Base-by-base conservation (phyloP, 495 filamentous ascomycete species). In the Darksidea phi region DNA sequence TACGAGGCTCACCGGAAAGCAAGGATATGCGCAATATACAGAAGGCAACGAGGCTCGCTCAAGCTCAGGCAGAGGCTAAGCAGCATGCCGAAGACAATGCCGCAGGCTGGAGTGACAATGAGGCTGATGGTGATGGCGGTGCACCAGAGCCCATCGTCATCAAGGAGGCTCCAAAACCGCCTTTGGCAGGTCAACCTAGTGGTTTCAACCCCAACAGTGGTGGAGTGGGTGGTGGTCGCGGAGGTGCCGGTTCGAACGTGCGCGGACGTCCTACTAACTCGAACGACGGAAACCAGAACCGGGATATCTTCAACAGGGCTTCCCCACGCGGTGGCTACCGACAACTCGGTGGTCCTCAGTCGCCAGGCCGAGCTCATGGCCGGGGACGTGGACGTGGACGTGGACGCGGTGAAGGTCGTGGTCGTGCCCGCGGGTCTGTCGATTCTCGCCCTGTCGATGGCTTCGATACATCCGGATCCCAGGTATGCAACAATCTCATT, bases 71-170 rank as follows among this genome's bases (percentile, higher is more conserved):
- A 18, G 57, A 61, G 25, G 65, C 64, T 15, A 47, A 46, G 38
- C 37, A 58, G 58, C 54, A 28, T 15, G 67, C 49, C 11, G 26
- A 47, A n/a, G 54, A 66, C 12, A 47, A 57, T 36, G 58, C 45
- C 4, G 57, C 38, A 47, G 64, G 62, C 15, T 69, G 70, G 57
- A 59, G 54, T 38, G 58, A 57, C 12, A 54, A n/a, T n/a, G 67
- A 63, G 3, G 59, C 48, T 6, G 56, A 63, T 24, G 61, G 57
- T 24, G 64, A 55, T 38, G 64, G 64, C 12, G 57, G 47, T n/a
- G 42, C 1, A 6, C 62, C 61, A 23, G 50, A 34, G 10, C 18
- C 21, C 6, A 23, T 55, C 18, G 41, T 55, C 18, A 26, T 54
- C 32, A 60, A 53, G 28, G 56, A 50, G 56, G 26, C 23, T 13